These are phyloP conservation scores for Suhomyces kunorum DNA, from an alignment of 1,139 yeast genomes.

Conservation along the genomic window DNA sequence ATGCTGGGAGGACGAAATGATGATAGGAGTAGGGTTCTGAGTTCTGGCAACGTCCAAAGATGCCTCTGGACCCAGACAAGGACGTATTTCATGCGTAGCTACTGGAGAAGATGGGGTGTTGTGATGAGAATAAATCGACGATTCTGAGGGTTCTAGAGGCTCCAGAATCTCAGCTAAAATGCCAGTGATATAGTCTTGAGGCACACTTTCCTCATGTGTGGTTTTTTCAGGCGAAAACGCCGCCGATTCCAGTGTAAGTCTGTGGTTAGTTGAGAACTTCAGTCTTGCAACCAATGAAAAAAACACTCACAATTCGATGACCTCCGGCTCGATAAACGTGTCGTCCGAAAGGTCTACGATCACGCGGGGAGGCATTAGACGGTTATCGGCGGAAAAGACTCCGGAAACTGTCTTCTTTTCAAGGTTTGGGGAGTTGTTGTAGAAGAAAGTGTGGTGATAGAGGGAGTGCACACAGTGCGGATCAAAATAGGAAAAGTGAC, in stretches of 20 bases:
- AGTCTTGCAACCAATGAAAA: slow-evolving; percentile 4
- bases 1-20: slow-evolving; percentile 5
- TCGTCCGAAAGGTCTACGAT: slow-evolving; percentile 13
- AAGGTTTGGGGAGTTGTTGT: background rate
- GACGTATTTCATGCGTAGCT: background rate
- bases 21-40: background rate
- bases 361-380: background rate
- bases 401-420: background rate
- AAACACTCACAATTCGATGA: slow-evolving; percentile 19
- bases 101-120: slow-evolving; percentile 7
- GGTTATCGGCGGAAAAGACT: background rate
- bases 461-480: slow-evolving; percentile 1
- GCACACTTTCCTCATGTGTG: background rate
- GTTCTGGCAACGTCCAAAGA: background rate
- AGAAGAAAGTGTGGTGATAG: background rate
- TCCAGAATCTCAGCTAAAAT: background rate
- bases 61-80: background rate
- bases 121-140: background rate
- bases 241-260: slow-evolving; percentile 7
- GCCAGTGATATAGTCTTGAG: background rate
- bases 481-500: background rate
- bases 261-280: slow-evolving; percentile 3
- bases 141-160: background rate
- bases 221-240: background rate
- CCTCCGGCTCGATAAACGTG: slow-evolving; percentile 12